A percentile compares a stretch with the other conserved stretches of the same genome.
Evolutionary conservation across 148 eudicot genomes (phyloP).

Genomic region (Camellia sinensis): DNA sequence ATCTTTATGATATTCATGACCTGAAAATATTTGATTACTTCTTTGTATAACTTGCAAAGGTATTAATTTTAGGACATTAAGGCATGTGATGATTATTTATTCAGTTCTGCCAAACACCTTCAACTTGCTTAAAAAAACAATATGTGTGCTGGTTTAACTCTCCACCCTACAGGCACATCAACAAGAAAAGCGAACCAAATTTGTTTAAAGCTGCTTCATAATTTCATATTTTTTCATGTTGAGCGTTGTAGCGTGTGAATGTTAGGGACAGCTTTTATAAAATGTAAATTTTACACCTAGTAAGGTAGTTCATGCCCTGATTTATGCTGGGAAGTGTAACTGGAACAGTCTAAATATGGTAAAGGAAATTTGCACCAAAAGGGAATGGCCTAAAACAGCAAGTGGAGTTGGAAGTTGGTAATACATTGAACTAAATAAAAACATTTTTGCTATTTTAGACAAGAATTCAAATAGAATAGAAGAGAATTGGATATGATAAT

Average conservation of each 20-base stretch:
- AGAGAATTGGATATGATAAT: too few species aligned
- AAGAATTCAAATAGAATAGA: too few species aligned
- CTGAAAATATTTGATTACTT: too few species aligned
- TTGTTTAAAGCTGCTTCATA: neutral
- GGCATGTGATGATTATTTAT: too few species aligned
- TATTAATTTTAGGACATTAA: neutral
- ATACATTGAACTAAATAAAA: neutral
- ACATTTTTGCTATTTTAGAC: too few species aligned
- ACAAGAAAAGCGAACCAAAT: neutral
- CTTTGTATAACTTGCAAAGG: too few species aligned
- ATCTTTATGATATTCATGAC: too few species aligned
- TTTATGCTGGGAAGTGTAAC: neutral
- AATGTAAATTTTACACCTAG: neutral
- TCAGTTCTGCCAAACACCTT: too few species aligned
- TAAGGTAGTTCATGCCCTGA: neutral
- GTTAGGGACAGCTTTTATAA: neutral
- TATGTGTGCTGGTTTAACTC: neutral
- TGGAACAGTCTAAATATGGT: neutral
- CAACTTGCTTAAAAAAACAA: neutral
- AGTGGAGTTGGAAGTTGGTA: neutral
- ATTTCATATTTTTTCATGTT: neutral
- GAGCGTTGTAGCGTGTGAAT: too few species aligned
- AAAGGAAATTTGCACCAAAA: neutral
- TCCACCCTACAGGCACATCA: neutral
- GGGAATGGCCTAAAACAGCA: neutral